Conservation (phyloP, 1,284 basidiomycete species). For the Tilletia setariae region DNA sequence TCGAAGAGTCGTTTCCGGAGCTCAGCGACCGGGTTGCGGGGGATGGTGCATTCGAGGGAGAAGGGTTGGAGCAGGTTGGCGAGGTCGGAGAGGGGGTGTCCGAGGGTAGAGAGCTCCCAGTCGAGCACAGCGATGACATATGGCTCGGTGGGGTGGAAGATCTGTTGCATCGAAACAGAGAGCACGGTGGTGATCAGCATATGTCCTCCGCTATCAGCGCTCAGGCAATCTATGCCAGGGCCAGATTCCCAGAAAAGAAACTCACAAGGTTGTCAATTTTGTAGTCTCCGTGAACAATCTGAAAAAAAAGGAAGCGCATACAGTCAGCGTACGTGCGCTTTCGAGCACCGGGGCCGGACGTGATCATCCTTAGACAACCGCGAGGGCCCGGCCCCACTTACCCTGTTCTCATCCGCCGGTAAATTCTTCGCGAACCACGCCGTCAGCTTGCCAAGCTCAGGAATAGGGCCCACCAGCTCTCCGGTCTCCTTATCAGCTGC, state of each 20-base stretch:
- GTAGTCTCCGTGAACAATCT: conserved; percentile 89
- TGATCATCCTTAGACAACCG: no score
- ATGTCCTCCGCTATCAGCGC: no score
- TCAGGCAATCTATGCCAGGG: no score
- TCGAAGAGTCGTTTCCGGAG: conserved; percentile 23
- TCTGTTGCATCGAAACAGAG: conserved; percentile 28
- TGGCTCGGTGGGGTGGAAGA: conserved; percentile 89
- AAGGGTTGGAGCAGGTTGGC: conserved; percentile 78
- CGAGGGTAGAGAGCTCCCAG: conserved; percentile 84
- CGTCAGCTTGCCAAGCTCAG: conserved; percentile 69
- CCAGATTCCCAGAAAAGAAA: neutral
- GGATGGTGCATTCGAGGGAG: conserved; percentile 25
- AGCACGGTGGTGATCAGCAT: neutral
- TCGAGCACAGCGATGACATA: conserved; percentile 89
- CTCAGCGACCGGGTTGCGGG: neutral
- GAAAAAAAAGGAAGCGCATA: neutral
- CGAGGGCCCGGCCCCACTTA: neutral
- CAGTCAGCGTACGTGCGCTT: neutral
- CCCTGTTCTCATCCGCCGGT: conserved; percentile 63
- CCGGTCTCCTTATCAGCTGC: conserved; percentile 67
- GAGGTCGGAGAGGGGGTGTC: conserved; percentile 72
- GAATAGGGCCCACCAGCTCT: conserved; percentile 61
- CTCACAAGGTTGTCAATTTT: conserved; percentile 83
- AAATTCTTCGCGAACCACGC: conserved; percentile 72
- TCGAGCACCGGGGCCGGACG: neutral